Base-by-base conservation (phyloP, 495 filamentous ascomycete species). In the Penicillium salamii region DNA sequence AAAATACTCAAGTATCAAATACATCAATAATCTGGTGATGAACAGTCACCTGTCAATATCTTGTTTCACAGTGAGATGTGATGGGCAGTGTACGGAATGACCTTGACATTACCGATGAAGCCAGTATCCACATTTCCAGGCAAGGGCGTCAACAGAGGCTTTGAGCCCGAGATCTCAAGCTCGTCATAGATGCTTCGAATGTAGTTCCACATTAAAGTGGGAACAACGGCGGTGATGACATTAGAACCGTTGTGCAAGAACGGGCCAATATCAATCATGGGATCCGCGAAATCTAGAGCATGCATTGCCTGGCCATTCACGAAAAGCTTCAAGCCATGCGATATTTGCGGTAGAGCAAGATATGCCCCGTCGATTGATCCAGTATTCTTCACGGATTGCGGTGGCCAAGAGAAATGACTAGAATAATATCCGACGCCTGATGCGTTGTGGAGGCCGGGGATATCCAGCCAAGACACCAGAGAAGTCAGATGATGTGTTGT, bases 401-500 rank as follows among this genome's bases (percentile, higher is more conserved):
- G 58, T 3, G 70, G 62, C 50, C 74, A 71, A 7, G 33, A 49
- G 26, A 82, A 66, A 1, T 60, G 7, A 8, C 5, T 9, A 38
- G 8, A 19, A 17, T 38, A 38, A 13, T 38, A 38, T 12, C 35
- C 35, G 7, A 38, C 18, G 9, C 35, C 35, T 11, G 35, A 38
- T 18, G 35, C 35, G 17, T 38, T 38, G 35, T 9, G 15, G 35
- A 38, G 35, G 9, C 15, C 18, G 15, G 84, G 81, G 14, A 89
- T 71, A 3, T 66, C 39, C 0, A 54, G 58, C 75, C 75, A 78
- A 0, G 74, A 65, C 4, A 67, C 26, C 0, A 75, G 59, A 3
- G 49, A 42, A 13, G 48, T 7, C 7, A 72, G 48, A 1, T 58
- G 52, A 42, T 67, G 59, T 9, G 68, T 38, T 9, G 35, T 38